Evolutionary conservation across 352 stramenopile species (phyloP).

Genomic region (Phytophthora hibernalis): DNA sequence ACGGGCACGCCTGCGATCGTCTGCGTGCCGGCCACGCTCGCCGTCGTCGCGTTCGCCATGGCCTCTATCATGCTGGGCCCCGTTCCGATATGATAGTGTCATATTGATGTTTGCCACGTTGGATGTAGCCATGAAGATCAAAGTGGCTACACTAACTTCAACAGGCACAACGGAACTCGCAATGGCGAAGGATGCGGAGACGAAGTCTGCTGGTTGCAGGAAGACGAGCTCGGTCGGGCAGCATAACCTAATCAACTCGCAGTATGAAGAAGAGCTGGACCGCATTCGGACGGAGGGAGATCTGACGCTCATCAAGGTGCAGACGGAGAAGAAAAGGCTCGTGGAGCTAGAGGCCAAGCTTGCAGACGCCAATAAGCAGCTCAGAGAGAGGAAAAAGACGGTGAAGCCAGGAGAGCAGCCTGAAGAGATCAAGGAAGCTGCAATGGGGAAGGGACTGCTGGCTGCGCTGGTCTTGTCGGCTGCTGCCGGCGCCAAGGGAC

Average conservation of each 20-base stretch:
- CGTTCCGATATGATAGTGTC: background rate
- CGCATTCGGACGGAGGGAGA: constrained; percentile 82
- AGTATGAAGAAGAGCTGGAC: constrained; percentile 87
- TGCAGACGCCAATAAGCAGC: constrained; percentile 82
- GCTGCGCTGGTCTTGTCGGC: constrained; percentile 5
- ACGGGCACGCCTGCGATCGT: constrained; percentile 62
- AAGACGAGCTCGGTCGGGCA: constrained; percentile 14
- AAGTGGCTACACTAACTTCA: constrained; percentile 4
- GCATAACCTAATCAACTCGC: constrained; percentile 21
- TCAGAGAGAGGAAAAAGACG: constrained; percentile 88
- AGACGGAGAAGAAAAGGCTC: constrained; percentile 92
- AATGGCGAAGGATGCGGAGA: constrained; percentile 9
- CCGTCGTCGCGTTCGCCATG: constrained; percentile 9
- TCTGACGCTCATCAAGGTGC: constrained; percentile 64
- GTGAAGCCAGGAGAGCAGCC: constrained; percentile 27
- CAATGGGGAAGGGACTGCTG: background rate
- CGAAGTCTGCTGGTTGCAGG: constrained; percentile 1
- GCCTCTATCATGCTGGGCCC: too few relatives aligned
- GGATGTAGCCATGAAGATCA: background rate
- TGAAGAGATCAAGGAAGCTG: background rate
- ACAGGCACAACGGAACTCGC: background rate
- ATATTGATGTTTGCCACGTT: background rate
- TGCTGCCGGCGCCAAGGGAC: constrained; percentile 5
- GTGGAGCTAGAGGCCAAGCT: constrained; percentile 84
- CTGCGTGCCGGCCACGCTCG: constrained; percentile 20